Percentiles rank a stretch among this genome's conserved stretches.
Evolutionary conservation across 2,329 filamentous ascomycete species (phyloP).

Genomic region (Drechmeria coniospora): DNA sequence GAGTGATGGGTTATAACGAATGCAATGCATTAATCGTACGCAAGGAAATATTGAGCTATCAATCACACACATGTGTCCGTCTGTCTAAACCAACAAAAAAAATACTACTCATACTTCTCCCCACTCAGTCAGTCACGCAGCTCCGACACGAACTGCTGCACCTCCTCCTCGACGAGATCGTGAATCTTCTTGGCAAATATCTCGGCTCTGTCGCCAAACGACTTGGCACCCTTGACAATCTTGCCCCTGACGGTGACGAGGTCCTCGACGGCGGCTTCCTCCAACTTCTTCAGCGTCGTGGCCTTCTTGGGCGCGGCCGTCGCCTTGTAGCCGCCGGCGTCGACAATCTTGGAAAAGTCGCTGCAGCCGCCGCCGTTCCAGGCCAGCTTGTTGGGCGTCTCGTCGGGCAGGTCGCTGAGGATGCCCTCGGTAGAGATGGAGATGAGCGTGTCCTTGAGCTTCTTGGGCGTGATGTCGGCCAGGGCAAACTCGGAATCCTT

Average conservation of each 20-base stretch:
- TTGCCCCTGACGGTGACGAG: slow-evolving; percentile 43
- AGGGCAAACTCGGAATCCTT: slow-evolving; percentile 84
- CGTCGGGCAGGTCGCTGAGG: slow-evolving; percentile 66
- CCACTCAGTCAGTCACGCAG: too few species aligned
- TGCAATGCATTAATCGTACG: too few species aligned
- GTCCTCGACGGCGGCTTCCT: slow-evolving; percentile 43
- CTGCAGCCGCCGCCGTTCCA: slow-evolving; percentile 95
- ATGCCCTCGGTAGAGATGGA: slow-evolving; percentile 63
- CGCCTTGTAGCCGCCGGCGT: slow-evolving; percentile 54
- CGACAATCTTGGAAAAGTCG: slow-evolving; percentile 78
- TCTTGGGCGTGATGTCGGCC: slow-evolving; percentile 75
- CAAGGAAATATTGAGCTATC: too few species aligned
- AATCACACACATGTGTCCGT: too few species aligned
- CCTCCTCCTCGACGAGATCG: slow-evolving; percentile 44
- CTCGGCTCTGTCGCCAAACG: slow-evolving; percentile 39
- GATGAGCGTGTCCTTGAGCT: slow-evolving; percentile 84
- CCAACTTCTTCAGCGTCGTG: slow-evolving; percentile 40
- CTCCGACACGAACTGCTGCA: slow-evolving; percentile 43
- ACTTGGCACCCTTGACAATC: slow-evolving; percentile 37
- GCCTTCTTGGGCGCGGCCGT: slow-evolving; percentile 29
- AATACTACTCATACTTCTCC: too few species aligned
- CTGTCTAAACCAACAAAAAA: too few species aligned
- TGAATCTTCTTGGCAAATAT: slow-evolving; percentile 49
- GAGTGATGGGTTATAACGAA: too few species aligned
- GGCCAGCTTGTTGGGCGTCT: slow-evolving; percentile 88